Evolutionary conservation across 2,329 filamentous ascomycete species (phyloP), one percentile per base, ranked within the genome.

Genomic region (Myriosclerotinia scirpicola): DNA sequence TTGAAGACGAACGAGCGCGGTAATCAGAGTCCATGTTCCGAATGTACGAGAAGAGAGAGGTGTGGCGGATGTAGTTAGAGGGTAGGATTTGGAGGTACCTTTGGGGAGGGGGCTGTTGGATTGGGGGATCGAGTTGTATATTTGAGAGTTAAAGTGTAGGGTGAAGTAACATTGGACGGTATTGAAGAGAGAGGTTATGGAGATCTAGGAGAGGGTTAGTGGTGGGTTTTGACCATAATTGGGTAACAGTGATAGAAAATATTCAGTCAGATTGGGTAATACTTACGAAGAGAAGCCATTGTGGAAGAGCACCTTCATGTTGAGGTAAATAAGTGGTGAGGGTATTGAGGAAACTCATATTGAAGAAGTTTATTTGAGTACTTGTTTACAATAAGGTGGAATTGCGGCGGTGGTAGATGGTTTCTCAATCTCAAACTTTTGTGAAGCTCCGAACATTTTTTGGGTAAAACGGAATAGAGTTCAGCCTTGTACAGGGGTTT

Each of bases 111-210:
- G n/a, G 8, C 0, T 17, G 40, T 26, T 40, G 46, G 53, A 26
- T 22, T 34, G 17, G 17, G 63, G 44, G 17, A 44, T 30, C 5
- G 63, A 30, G 40, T 63, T 87, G 82, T 98, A 99, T 75, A 98
- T 86, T 77, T 92, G 90, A n/a, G 89, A 87, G 9, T 93, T 93
- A 80, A 91, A 96, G 77, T 88, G 83, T 4, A 93, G 84, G 22
- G 92, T 96, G 46, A 81, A 75, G 80, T 96, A 96, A 76, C 91
- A 87, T 82, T 97, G 93, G 56, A 96, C 77, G 46, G 88, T 90
- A 82, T 99, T 99, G 74, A 87, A 89, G 67, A 95, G 83, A 40
- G 94, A 92, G 67, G 96, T 85, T 66, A 93, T 76, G 66, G 92
- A 92, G 76, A 96, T 85, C 94, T 97, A 36, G 26, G 44, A 8